phyloP scores from a whole-genome alignment of 2,329 filamentous ascomycete genomes.

The Colletotrichum higginsianum region DNA sequence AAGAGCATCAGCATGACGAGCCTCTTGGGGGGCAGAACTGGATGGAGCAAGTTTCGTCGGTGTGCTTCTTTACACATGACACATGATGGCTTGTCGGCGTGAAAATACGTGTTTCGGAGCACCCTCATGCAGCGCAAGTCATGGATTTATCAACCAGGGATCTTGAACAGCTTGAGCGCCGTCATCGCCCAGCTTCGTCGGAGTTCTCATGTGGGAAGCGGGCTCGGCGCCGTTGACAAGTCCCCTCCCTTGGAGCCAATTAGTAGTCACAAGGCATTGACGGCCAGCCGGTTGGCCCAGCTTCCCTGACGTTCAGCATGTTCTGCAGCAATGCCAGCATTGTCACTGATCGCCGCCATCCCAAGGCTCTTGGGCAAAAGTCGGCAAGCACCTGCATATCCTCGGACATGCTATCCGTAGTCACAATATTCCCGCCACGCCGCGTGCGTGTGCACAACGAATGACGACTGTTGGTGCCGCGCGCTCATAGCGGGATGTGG shows the following conservation, averaged over 20 bases:
- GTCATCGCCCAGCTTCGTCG: not conserved
- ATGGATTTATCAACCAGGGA: not conserved
- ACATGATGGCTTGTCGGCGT: not conserved
- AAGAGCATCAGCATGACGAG: slow-evolving; percentile 5
- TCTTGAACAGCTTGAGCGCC: not conserved
- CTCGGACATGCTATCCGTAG: not conserved
- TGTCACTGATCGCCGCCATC: not conserved
- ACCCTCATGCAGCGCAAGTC: slow-evolving; percentile 15
- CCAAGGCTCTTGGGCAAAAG: not conserved
- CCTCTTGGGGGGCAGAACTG: not conserved
- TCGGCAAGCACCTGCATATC: not conserved
- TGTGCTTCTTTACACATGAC: not conserved
- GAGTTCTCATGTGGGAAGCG: not conserved
- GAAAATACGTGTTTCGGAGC: not conserved
- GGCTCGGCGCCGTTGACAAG: not conserved
- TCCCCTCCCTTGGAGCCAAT: not conserved
- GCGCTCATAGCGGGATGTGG: slow-evolving; percentile 16
- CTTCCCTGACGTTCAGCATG: not conserved
- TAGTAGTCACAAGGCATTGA: slow-evolving; percentile 16
- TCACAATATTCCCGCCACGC: not conserved
- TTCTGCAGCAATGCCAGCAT: not conserved
- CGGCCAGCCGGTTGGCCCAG: not conserved
- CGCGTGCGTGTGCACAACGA: slow-evolving; percentile 7
- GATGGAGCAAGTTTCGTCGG: not conserved
- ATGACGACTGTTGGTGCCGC: slow-evolving; percentile 34